A percentile compares a stretch with the other conserved stretches of the same genome.
These are phyloP conservation scores for Claviceps citrina DNA, from an alignment of 2,329 filamentous ascomycete genomes.

Conservation along the genomic window DNA sequence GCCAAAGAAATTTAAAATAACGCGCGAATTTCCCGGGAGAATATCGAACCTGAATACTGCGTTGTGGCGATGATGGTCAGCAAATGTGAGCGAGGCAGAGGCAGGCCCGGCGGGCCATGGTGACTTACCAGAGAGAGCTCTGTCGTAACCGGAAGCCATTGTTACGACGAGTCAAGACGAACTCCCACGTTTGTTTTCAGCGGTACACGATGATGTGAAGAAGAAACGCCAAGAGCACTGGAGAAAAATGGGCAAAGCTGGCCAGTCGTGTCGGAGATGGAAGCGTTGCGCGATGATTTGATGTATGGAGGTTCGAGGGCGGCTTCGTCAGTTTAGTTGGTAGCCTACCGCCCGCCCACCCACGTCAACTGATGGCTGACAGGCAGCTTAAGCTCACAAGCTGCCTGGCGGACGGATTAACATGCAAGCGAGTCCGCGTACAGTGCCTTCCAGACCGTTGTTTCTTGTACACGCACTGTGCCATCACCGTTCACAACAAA, in stretches of 20 bases:
- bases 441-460: too few species aligned
- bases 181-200: neutral
- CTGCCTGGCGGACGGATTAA: conserved; percentile 3
- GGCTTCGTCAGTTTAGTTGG: conserved; percentile 27
- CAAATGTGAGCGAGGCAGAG: neutral
- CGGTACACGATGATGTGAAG: neutral
- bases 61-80: conserved; percentile 23
- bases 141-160: conserved; percentile 94
- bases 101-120: conserved; percentile 8
- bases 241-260: neutral
- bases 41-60: conserved; percentile 65
- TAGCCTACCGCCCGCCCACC: conserved; percentile 16
- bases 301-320: conserved; percentile 6
- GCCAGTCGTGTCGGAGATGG: conserved; percentile 4
- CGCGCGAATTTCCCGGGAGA: neutral
- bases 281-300: neutral
- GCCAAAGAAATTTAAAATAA: conserved; percentile 4
- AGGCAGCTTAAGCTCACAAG: too few species aligned
- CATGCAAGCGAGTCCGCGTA: neutral
- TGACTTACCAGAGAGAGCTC: conserved; percentile 89
- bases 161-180: conserved; percentile 3
- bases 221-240: neutral
- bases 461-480: too few species aligned
- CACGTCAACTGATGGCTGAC: neutral
- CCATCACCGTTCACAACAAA: too few species aligned